Conservation (phyloP, 345 rosid genomes). For the Gossypium anomalum region DNA sequence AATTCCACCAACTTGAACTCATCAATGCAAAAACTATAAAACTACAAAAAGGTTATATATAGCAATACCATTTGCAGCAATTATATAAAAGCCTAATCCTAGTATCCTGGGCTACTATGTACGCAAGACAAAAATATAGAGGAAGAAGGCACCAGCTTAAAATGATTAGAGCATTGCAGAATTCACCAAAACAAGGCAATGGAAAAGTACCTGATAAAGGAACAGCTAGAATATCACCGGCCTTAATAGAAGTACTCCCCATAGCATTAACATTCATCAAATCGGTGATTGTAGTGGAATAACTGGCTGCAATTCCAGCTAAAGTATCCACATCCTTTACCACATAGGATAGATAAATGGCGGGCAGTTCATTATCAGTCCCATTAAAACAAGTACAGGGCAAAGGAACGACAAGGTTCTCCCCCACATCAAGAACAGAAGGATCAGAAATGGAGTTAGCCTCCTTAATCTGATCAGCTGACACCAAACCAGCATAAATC, state of each 20-base stretch:
- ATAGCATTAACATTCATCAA: slow-evolving; percentile 92
- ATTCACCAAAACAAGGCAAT: slow-evolving; percentile 2
- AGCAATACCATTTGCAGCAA: background rate
- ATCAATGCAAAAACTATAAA: background rate
- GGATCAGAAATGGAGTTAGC: slow-evolving; percentile 70
- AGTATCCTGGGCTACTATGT: background rate
- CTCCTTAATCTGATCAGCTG: slow-evolving; percentile 82
- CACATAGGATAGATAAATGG: slow-evolving; percentile 78
- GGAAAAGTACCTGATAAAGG: slow-evolving; percentile 62
- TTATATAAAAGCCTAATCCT: background rate
- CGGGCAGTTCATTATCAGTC: slow-evolving; percentile 75
- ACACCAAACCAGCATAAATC: slow-evolving; percentile 74
- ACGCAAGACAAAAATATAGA: background rate
- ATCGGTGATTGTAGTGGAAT: slow-evolving; percentile 71
- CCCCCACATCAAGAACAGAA: slow-evolving; percentile 67
- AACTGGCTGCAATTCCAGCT: slow-evolving; percentile 63
- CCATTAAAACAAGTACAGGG: slow-evolving; percentile 95
- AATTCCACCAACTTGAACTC: background rate
- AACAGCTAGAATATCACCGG: slow-evolving; percentile 80
- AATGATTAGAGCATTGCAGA: background rate
- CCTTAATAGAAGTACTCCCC: slow-evolving; percentile 67
- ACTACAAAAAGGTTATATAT: no score
- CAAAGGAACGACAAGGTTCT: slow-evolving; percentile 66
- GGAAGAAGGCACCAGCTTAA: slow-evolving; percentile 10
- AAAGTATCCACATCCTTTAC: slow-evolving; percentile 64